Percentiles rank a stretch among this genome's conserved stretches.
These are phyloP conservation scores for Carallia pectinifolia DNA, from an alignment of 345 rosid genomes.

Conservation along the genomic window DNA sequence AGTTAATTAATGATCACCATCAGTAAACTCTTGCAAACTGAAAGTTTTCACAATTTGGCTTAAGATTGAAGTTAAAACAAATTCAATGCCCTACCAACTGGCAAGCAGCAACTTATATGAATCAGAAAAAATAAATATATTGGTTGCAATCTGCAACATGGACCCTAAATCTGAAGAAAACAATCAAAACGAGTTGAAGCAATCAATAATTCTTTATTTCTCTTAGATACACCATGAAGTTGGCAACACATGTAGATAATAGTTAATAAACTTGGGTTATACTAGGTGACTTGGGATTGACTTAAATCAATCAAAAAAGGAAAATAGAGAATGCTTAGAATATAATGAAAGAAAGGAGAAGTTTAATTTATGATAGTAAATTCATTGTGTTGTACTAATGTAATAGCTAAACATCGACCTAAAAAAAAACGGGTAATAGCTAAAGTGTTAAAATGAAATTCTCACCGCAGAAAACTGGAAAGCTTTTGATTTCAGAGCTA, in stretches of 20 bases:
- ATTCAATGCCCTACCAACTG: not conserved
- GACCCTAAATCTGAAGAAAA: too few relatives aligned
- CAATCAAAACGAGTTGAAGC: too few relatives aligned
- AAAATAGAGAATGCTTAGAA: slow-evolving; percentile 14
- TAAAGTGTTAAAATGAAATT: not conserved
- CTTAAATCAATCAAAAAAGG: slow-evolving; percentile 46
- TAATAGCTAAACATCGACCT: not conserved
- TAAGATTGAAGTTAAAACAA: not conserved
- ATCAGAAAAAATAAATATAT: too few relatives aligned
- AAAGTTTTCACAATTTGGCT: not conserved
- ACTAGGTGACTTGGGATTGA: slow-evolving; percentile 23
- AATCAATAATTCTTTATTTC: too few relatives aligned
- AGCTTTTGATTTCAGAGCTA: not conserved
- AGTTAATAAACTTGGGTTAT: not conserved
- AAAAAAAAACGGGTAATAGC: not conserved
- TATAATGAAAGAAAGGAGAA: not conserved
- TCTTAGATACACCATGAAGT: too few relatives aligned
- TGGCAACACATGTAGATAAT: too few relatives aligned
- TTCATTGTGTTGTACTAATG: not conserved
- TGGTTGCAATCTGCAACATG: too few relatives aligned
- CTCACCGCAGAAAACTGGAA: slow-evolving; percentile 3
- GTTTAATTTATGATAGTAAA: slow-evolving; percentile 8
- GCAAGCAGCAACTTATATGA: too few relatives aligned
- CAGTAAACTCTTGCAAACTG: not conserved
- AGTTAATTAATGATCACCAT: not conserved